Base-by-base conservation (phyloP, 257 asterid genomes). In the Vinca minor region DNA sequence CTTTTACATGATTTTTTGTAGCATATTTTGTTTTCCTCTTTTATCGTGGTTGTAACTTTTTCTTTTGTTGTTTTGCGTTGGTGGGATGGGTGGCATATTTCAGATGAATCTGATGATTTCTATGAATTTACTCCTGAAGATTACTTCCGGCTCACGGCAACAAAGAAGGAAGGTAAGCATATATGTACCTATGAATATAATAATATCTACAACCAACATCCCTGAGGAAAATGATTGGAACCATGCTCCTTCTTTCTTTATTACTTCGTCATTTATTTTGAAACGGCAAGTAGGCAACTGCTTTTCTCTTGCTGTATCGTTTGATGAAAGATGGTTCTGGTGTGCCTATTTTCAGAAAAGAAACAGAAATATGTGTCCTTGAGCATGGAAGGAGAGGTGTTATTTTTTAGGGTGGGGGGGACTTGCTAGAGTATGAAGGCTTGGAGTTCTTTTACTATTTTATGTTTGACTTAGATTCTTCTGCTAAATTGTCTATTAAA, bases 51-150 rank as follows among this genome's bases (percentile, higher is more conserved):
- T 63, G 10, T 56, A n/a, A 29, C 32, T 17, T 29, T 48, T 66
- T 62, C n/a, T 56, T 50, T 39, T 46, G 26, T 29, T 39, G 9
- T 26, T 38, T 53, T 39, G 59, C 38, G 14, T 56, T 42, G 47
- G 15, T 18, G 18, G 5, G 58, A 41, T 32, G 70, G 41, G 71
- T 42, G 36, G 31, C 17, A 31, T 61, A 62, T 77, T 65, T 61
- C 91, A 83, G 96, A 84, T 60, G 94, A 81, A 77, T 35, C 88
- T 7, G 97, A 89, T 35, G 96, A 83, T 52, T 93, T 89, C 71
- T 93, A 89, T 64, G 99, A 93, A 73, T 89, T 93, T 67, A 89
- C 94, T 12, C 77, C 97, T 0, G 99, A 89, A 82, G 97, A 93
- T 70, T 93, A 89, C 77, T 83, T 53, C 63, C 87, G 95, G 68